phyloP scores from a whole-genome alignment of 179 eudicot genomes.

The Silene vulgaris region DNA sequence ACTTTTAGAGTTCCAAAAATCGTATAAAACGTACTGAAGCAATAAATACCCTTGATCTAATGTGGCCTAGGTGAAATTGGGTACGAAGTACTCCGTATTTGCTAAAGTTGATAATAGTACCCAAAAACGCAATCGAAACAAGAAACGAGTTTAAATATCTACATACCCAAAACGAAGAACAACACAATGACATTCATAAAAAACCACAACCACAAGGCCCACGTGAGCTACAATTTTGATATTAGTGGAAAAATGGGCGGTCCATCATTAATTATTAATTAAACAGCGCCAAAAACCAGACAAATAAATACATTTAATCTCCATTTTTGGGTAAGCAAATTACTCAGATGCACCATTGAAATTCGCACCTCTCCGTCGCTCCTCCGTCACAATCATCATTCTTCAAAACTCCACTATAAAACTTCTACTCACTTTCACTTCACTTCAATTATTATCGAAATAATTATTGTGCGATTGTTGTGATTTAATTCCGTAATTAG shows the following conservation, averaged over 20 bases:
- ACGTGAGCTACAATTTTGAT: neutral
- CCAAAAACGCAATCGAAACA: no score
- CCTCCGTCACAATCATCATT: neutral
- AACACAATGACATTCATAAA: neutral
- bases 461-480: no score
- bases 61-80: no score
- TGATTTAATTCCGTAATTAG: neutral
- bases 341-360: neutral
- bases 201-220: neutral
- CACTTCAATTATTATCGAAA: neutral
- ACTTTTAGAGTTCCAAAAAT: no score
- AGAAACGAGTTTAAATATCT: neutral
- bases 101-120: no score
- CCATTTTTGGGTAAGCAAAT: neutral
- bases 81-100: no score
- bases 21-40: no score
- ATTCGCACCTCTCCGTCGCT: slow-evolving; percentile 15
- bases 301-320: no score
- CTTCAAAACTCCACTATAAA: no score
- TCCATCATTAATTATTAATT: neutral
- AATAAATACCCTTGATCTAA: no score
- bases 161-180: neutral
- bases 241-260: slow-evolving; percentile 4
- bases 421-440: no score
- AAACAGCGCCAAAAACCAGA: neutral